A percentile compares a stretch with the other conserved stretches of the same genome.
Conservation (phyloP, 2,329 filamentous ascomycete genomes). For the Lachnellula arida region DNA sequence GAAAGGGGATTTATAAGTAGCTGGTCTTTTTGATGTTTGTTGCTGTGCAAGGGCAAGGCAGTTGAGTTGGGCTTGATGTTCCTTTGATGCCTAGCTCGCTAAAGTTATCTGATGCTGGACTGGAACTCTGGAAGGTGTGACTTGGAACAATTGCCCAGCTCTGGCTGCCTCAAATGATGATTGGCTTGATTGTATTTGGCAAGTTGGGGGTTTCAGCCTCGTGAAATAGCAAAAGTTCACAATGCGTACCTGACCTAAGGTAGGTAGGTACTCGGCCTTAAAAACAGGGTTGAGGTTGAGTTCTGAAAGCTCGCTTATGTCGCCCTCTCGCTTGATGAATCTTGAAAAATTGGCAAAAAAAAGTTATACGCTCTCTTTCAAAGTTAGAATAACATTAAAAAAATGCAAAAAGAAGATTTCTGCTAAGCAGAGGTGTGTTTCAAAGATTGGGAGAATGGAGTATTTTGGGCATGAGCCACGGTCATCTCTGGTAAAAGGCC, state of each 20-base stretch:
- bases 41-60: constrained; percentile 3
- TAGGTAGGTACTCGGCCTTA: background rate
- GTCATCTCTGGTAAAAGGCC: constrained; percentile 37
- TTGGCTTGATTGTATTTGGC: background rate
- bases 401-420: constrained; percentile 6
- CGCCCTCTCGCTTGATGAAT: background rate
- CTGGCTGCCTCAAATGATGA: background rate
- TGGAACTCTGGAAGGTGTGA: background rate
- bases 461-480: constrained; percentile 43
- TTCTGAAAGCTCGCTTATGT: background rate
- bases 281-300: background rate
- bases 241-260: too few relatives aligned
- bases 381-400: background rate
- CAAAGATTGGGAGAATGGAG: constrained; percentile 51
- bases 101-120: background rate
- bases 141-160: background rate
- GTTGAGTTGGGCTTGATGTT: too few relatives aligned
- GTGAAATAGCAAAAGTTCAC: background rate
- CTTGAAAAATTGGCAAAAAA: constrained; percentile 4
- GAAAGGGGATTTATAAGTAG: too few relatives aligned
- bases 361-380: background rate
- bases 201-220: background rate
- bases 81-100: constrained; percentile 3
- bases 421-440: constrained; percentile 31
- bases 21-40: background rate